Evolutionary conservation across 768 basidiomycete species (phyloP).

Genomic region (Rhodosporidiobolus odoratus): DNA sequence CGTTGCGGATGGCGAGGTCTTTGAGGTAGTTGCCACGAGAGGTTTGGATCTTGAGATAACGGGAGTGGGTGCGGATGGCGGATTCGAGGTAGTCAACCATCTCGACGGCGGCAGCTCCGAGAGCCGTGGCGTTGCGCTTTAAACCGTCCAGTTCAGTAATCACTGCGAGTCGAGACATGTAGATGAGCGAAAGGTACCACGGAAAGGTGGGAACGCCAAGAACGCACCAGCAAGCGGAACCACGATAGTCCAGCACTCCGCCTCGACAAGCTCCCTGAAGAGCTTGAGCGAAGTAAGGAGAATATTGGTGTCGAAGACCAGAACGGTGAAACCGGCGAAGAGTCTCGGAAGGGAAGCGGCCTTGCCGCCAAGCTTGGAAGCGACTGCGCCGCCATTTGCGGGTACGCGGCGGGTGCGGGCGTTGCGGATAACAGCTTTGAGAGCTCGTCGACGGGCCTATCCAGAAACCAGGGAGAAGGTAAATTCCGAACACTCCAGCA

Average conservation of each 20-base stretch:
- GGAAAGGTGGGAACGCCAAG: background rate
- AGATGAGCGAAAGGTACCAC: background rate
- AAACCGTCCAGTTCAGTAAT: slow-evolving; percentile 97
- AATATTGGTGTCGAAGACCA: slow-evolving; percentile 93
- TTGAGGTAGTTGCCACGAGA: slow-evolving; percentile 88
- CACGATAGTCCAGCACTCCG: slow-evolving; percentile 75
- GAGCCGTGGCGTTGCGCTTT: slow-evolving; percentile 55
- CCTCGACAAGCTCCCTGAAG: slow-evolving; percentile 70
- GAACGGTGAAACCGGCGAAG: slow-evolving; percentile 76
- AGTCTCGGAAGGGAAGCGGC: slow-evolving; percentile 53
- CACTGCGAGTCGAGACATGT: slow-evolving; percentile 49
- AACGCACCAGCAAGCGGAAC: slow-evolving; percentile 66
- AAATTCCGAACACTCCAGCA: no score
- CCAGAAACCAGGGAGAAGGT: background rate
- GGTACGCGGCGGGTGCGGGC: slow-evolving; percentile 35
- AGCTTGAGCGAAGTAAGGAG: slow-evolving; percentile 73
- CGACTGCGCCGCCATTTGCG: slow-evolving; percentile 43
- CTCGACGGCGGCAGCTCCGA: slow-evolving; percentile 67
- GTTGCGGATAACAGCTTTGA: slow-evolving; percentile 58
- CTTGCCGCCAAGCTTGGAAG: slow-evolving; percentile 43
- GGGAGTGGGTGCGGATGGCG: slow-evolving; percentile 66
- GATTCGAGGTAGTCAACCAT: slow-evolving; percentile 68
- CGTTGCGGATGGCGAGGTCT: slow-evolving; percentile 72
- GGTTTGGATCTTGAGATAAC: slow-evolving; percentile 87
- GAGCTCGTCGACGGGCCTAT: slow-evolving; percentile 68